A percentile compares a stretch with the other conserved stretches of the same genome.
Evolutionary conservation across 176 grass and related monocot genomes (phyloP).

Genomic region (Alloteropsis semialata): DNA sequence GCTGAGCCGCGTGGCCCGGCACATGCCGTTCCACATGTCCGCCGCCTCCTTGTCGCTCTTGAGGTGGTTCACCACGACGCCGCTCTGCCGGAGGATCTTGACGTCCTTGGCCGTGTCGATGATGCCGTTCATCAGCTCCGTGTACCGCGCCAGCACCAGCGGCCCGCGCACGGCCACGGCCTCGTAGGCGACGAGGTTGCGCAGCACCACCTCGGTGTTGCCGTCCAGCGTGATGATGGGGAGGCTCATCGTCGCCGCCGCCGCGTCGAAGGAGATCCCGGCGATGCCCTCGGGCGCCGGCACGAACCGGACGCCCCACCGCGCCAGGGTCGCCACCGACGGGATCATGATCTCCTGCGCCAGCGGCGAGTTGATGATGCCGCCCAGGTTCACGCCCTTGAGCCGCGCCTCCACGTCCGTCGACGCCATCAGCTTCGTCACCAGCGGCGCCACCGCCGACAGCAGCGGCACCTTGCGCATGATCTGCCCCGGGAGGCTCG

Average conservation of each 20-base stretch:
- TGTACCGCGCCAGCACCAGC: constrained; percentile 11
- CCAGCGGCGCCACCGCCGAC: neutral
- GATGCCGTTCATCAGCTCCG: constrained; percentile 44
- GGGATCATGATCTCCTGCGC: constrained; percentile 28
- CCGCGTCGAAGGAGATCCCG: neutral
- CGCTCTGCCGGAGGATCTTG: constrained; percentile 29
- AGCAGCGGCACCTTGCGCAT: constrained; percentile 5
- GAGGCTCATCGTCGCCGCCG: neutral
- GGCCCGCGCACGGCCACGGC: neutral
- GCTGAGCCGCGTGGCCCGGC: neutral
- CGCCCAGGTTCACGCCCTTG: neutral
- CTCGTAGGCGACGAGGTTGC: constrained; percentile 62
- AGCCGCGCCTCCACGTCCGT: neutral
- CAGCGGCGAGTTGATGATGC: neutral
- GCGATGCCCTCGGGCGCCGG: constrained; percentile 34
- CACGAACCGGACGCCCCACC: neutral
- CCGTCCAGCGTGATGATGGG: constrained; percentile 32
- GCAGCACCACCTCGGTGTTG: constrained; percentile 28
- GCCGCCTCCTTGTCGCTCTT: constrained; percentile 47
- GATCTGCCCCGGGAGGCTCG: constrained; percentile 4
- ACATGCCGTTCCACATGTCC: constrained; percentile 56
- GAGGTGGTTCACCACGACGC: constrained; percentile 47
- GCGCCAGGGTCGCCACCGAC: neutral
- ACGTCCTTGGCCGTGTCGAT: constrained; percentile 55
- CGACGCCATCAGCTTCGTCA: neutral